These are phyloP conservation scores for Cinchona pubescens DNA, from an alignment of 257 asterid genomes.

Conservation along the genomic window DNA sequence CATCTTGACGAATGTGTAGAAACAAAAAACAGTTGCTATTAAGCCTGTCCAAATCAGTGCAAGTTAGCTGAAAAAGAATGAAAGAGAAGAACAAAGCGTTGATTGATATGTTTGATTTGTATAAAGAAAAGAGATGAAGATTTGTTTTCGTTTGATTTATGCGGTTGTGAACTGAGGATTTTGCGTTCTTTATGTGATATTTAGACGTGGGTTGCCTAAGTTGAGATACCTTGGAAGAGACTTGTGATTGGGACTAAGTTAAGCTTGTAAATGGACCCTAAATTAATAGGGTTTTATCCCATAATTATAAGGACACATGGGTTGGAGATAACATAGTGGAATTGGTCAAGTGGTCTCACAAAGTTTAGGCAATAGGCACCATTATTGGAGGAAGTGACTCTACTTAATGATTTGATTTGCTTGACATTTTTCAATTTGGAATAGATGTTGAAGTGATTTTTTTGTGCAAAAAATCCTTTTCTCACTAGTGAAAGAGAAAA, in stretches of 20 bases:
- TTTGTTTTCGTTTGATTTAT: constrained; percentile 21
- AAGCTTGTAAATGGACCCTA: constrained; percentile 43
- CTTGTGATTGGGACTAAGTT: constrained; percentile 42
- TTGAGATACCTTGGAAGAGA: constrained; percentile 20
- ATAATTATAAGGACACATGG: constrained; percentile 19
- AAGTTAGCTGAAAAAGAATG: constrained; percentile 20
- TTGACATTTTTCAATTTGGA: constrained; percentile 1
- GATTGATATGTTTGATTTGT: constrained; percentile 8
- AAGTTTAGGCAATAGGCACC: constrained; percentile 20
- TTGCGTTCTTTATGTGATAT: constrained; percentile 26
- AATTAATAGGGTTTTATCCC: constrained; percentile 27
- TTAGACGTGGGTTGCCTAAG: neutral
- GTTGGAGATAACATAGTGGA: constrained; percentile 16
- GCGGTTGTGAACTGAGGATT: constrained; percentile 40
- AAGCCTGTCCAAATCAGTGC: constrained; percentile 17
- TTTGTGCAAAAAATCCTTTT: neutral
- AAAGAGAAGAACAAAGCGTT: constrained; percentile 15
- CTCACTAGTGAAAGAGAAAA: neutral
- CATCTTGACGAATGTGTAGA: constrained; percentile 8
- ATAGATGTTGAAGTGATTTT: neutral
- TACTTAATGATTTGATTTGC: constrained; percentile 18
- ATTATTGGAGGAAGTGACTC: constrained; percentile 18
- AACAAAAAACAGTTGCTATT: constrained; percentile 27
- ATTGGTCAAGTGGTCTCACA: constrained; percentile 40
- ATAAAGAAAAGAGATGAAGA: constrained; percentile 19